Evolutionary conservation across 176 grass and related monocot species (phyloP).

Genomic region (Cenchrus americanus): DNA sequence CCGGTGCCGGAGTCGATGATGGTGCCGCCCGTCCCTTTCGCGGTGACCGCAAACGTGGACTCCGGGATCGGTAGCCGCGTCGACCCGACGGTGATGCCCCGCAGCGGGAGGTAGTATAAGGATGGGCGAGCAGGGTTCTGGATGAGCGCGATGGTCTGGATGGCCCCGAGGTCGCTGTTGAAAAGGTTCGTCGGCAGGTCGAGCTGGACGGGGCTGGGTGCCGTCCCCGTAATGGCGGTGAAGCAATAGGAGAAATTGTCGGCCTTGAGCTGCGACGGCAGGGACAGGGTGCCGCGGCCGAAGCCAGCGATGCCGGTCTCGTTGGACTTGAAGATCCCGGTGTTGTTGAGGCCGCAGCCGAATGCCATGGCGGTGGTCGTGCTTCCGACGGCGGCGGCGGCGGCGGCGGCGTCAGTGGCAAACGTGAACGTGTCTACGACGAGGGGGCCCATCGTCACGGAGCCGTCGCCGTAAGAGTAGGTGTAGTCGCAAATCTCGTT

Average conservation of each 20-base stretch:
- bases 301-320: constrained; percentile 56
- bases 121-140: neutral
- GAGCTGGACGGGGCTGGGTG: constrained; percentile 41
- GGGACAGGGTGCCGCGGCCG: constrained; percentile 31
- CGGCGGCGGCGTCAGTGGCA: neutral
- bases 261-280: constrained; percentile 52
- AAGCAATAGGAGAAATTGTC: constrained; percentile 62
- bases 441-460: constrained; percentile 38
- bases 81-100: constrained; percentile 51
- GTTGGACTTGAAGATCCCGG: constrained; percentile 35
- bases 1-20: constrained; percentile 56
- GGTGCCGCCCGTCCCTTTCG: constrained; percentile 46
- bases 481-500: constrained; percentile 21
- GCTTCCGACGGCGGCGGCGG: neutral
- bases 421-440: constrained; percentile 47
- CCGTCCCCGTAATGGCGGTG: constrained; percentile 21
- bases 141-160: constrained; percentile 38
- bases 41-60: constrained; percentile 41
- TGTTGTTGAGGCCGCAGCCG: constrained; percentile 44
- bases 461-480: constrained; percentile 34
- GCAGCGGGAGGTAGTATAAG: constrained; percentile 45
- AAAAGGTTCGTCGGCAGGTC: constrained; percentile 35
- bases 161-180: neutral
- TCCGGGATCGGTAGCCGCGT: constrained; percentile 36
- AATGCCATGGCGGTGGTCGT: constrained; percentile 24